These are phyloP conservation scores for Daldinia sp. DNA, from an alignment of 2,329 filamentous ascomycete genomes.

Conservation along the genomic window DNA sequence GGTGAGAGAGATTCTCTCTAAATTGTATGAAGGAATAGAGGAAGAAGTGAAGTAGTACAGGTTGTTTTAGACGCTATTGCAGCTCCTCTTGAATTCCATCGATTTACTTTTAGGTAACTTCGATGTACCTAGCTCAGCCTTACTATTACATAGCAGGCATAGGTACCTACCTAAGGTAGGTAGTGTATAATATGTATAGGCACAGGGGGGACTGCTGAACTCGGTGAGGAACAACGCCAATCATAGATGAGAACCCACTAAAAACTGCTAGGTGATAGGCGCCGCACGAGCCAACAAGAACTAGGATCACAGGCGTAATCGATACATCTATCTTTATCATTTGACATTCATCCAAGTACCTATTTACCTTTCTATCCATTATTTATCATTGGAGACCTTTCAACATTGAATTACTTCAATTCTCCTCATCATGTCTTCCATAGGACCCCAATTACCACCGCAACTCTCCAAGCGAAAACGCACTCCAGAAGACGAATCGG, in stretches of 20 bases:
- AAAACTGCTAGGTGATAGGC: conserved; percentile 21
- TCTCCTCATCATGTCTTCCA: conserved; percentile 67
- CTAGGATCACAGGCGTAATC: conserved; percentile 15
- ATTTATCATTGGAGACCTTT: neutral
- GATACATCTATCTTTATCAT: conserved; percentile 12
- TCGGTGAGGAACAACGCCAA: conserved; percentile 21
- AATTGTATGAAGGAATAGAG: conserved; percentile 3
- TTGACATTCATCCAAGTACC: conserved; percentile 10
- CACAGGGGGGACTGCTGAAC: conserved; percentile 5
- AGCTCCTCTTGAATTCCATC: conserved; percentile 33
- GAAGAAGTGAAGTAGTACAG: conserved; percentile 12
- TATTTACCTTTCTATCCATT: conserved; percentile 2
- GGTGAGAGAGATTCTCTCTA: conserved; percentile 7
- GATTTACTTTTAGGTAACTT: neutral
- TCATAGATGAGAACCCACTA: conserved; percentile 17
- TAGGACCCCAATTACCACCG: conserved; percentile 77
- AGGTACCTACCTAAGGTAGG: no score
- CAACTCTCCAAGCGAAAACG: conserved; percentile 74
- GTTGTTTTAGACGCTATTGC: conserved; percentile 22
- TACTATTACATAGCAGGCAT: conserved; percentile 39
- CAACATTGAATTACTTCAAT: neutral
- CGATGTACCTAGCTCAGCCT: conserved; percentile 34
- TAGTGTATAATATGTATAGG: no score
- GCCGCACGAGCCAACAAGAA: conserved; percentile 31
- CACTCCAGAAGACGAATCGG: conserved; percentile 58